Evolutionary conservation across 352 stramenopile species (phyloP), one percentile per base, ranked within the genome.

Genomic region (Phytophthora macrochlamydospora): DNA sequence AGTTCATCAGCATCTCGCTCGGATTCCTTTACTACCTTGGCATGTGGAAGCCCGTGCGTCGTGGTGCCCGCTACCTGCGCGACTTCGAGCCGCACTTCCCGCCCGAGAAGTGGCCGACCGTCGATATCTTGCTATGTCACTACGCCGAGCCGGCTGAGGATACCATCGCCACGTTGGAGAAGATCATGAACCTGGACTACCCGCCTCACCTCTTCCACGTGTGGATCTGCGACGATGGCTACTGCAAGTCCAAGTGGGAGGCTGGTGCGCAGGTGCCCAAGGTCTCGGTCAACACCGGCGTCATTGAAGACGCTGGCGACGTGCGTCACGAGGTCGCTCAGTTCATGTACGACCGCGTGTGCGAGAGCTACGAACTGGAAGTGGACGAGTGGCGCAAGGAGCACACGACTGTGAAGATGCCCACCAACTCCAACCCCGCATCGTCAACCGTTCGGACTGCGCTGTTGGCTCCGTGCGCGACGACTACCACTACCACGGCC

Each of bases 41-140:
- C 32, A 92, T 92, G 83, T 92, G 83, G 83, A 90, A 88, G 61
- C 83, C 83, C 2, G 83, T 92, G 40, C 83, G 83, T 69, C 83
- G 83, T 31, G 83, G 83, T 5, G 83, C 83, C 32, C 79, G 83
- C 7, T 92, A 90, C 63, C 59, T 92, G 24, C 57, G 70, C 2
- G 83, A 92, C 45, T 92, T 92, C 51, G 86, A 90, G 45, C 83
- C 83, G 3, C 77, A 87, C 51, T 90, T 92, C 49, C 79, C 80
- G 9, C 74, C 79, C 0, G 70, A 76, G 51, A 90, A 90, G 75
- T 92, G 83, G 83, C 85, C 85, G n/a, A 89, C 83, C 3, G 82
- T 93, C 18, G 85, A 93, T 58, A 90, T 93, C 30, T 58, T 93
- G 59, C 58, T 93, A 28, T 90, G 81, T 64, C 85, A 91, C 62